Base-by-base conservation (phyloP, 495 filamentous ascomycete genomes). In the Cercophora sp. region DNA sequence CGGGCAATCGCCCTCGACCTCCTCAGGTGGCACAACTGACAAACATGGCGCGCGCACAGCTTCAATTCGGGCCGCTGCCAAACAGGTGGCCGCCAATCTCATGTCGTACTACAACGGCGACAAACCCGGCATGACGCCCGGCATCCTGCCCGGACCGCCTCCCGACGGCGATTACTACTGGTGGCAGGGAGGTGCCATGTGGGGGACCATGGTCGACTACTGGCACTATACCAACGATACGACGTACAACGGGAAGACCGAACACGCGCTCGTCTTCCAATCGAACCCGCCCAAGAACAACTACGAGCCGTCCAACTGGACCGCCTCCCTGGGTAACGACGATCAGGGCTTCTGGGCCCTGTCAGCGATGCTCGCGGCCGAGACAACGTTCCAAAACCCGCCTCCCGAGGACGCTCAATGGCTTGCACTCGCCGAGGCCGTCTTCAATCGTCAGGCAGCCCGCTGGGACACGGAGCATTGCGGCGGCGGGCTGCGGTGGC, bases 341-440 rank as follows among this genome's bases (percentile, higher is more conserved):
- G 87, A 91, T 64, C 86, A 88, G 64, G 78, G 61, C 26, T 82
- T 86, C 59, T 88, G 84, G 87, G 82, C 70, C 35, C 75, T 88
- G 60, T 76, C 85, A 27, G 81, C 79, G 26, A 79, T 91, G 75
- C 71, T 76, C 13, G 83, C 85, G 5, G 80, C 85, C 13, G 84
- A 89, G 66, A 67, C 77, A 31, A 83, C 79, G 46, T 84, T 85
- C 57, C 78, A 81, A 19, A 70, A 83, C 58, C 70, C 80, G 16
- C 68, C 73, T 13, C 29, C 47, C 1, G 72, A 71, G 43, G 50
- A 78, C 47, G 81, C 75, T 22, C 81, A 81, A 48, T 89, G 82
- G 85, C 70, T 86, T 13, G 75, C 77, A 0, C 71, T 91, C 5
- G 87, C 84, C 2, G 82, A 89, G 67, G 82, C 77, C 56, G 86